Evolutionary conservation across 768 basidiomycete genomes (phyloP).

Genomic region (Rhodotorula paludigena): DNA sequence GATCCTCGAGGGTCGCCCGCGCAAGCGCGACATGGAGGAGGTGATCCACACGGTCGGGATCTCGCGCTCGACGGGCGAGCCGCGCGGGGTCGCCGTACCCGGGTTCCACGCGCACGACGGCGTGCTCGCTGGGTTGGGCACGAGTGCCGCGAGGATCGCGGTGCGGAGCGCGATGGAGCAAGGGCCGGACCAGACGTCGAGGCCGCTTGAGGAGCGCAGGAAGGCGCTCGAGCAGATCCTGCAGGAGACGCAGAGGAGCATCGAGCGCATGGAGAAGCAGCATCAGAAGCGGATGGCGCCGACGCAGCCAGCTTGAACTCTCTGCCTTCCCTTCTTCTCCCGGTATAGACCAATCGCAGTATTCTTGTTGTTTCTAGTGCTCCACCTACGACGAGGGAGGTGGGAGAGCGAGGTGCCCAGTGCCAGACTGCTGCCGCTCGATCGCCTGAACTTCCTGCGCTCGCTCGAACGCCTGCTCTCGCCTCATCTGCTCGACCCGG

Average conservation of each 20-base stretch:
- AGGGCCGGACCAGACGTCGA: neutral
- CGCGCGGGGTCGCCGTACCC: constrained; percentile 1
- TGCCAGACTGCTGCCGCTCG: constrained; percentile 1
- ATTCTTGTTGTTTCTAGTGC: neutral
- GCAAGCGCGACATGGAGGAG: constrained; percentile 12
- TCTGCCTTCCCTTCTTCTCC: neutral
- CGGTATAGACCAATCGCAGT: neutral
- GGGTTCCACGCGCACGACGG: constrained; percentile 13
- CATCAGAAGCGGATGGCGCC: neutral
- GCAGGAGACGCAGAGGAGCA: constrained; percentile 2
- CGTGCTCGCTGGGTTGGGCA: constrained; percentile 2
- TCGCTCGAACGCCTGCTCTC: constrained; percentile 17
- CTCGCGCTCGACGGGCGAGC: constrained; percentile 7
- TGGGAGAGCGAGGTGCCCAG: constrained; percentile 22
- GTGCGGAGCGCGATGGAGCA: constrained; percentile 2
- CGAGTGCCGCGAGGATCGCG: constrained; percentile 13
- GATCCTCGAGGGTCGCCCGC: constrained; percentile 17
- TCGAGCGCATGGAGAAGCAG: constrained; percentile 2
- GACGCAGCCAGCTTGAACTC: neutral
- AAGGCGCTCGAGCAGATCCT: constrained; percentile 7
- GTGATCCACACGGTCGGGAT: neutral
- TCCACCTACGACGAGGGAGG: neutral
- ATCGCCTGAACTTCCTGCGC: constrained; percentile 12
- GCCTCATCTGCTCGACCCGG: constrained; percentile 9
- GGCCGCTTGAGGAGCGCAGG: constrained; percentile 15